A percentile compares a stretch with the other conserved stretches of the same genome.
These are phyloP conservation scores for Fusarium keratoplasticum DNA, from an alignment of 2,329 filamentous ascomycete species.

Conservation along the genomic window DNA sequence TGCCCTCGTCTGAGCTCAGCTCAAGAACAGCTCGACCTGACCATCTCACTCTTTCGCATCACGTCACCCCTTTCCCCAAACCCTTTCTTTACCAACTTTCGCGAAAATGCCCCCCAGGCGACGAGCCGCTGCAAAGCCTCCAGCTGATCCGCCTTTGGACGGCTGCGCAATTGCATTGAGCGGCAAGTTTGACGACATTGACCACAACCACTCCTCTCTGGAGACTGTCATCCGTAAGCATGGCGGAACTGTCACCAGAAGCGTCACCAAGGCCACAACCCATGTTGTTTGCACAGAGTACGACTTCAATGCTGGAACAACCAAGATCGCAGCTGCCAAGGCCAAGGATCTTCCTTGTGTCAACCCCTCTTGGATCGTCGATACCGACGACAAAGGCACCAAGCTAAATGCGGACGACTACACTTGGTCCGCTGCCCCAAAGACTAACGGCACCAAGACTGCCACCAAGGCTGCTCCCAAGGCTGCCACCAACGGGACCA, in stretches of 20 bases:
- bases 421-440: conserved; percentile 44
- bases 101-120: conserved; percentile 39
- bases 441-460: conserved; percentile 39
- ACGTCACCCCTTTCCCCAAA: neutral
- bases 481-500: conserved; percentile 28
- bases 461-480: conserved; percentile 23
- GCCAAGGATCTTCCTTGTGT: conserved; percentile 66
- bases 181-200: conserved; percentile 67
- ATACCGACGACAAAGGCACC: conserved; percentile 56
- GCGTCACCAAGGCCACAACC: conserved; percentile 63
- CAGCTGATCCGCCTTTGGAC: conserved; percentile 53
- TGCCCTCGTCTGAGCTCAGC: neutral
- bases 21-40: neutral
- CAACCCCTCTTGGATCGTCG: conserved; percentile 69
- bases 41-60: neutral
- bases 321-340: conserved; percentile 64
- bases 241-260: conserved; percentile 61
- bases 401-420: conserved; percentile 42
- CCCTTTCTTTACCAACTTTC: neutral
- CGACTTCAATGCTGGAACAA: conserved; percentile 61
- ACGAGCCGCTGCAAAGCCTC: conserved; percentile 34
- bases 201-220: conserved; percentile 62
- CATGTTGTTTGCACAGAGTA: conserved; percentile 67
- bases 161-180: conserved; percentile 67
- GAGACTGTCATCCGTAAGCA: conserved; percentile 59